Base-by-base conservation (phyloP, 2,329 filamentous ascomycete genomes). In the Neoarthrinium moseri region DNA sequence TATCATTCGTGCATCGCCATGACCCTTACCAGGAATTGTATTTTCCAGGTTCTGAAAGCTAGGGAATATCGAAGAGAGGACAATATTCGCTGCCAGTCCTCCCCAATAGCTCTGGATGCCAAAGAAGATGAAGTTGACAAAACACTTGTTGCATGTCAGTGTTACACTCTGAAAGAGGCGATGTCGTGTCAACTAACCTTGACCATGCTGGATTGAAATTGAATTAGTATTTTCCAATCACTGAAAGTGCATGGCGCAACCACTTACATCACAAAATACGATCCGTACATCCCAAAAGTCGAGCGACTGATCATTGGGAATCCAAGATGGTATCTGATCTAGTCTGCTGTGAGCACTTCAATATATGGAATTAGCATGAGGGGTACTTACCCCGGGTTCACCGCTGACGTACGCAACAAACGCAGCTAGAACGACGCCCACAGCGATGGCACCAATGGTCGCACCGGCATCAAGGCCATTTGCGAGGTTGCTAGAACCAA, bases 1-100 rank as follows among this genome's bases (percentile, higher is more conserved):
- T n/a, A n/a, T n/a, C n/a, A n/a, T n/a, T n/a, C n/a, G n/a, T n/a
- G n/a, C n/a, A n/a, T n/a, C n/a, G n/a, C n/a, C n/a, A 22, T 11
- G 15, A 18, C 33, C 53, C 24, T 54, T 56, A 26, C 58, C 64
- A 29, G 57, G 61, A 5, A 68, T 56, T 4, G 51, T 61, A 52
- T 65, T 69, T 39, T 59, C 47, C 54, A 70, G 58, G 41, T 64
- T 49, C 4, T 60, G 55, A 48, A 62, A 70, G 10, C 55, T 55
- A 8, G 66, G 62, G 46, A 60, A 66, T 13, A 66, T 63, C 15
- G 59, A 51, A 17, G 54, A 54, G 10, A 68, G 57, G 4, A 66
- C 52, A 8, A 57, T 57, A 22, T 53, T 54, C 20, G 66, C 58
- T 40, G 62, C 66, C 43, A 63, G 50, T 12, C 66, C 68, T 20